These are phyloP conservation scores for Neurospora hispaniola DNA, from an alignment of 495 filamentous ascomycete genomes.

Conservation along the genomic window DNA sequence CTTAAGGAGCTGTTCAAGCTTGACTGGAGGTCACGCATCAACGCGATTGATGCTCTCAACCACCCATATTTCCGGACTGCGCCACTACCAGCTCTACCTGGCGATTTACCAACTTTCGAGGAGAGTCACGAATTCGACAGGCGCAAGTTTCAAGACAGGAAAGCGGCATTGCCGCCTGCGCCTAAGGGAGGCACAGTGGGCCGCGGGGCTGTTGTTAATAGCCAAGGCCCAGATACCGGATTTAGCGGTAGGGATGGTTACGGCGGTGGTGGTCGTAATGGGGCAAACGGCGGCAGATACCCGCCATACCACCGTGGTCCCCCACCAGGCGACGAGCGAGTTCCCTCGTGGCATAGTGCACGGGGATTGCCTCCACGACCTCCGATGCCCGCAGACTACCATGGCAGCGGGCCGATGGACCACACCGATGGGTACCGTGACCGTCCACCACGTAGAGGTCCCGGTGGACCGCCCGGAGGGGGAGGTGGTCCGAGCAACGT, in stretches of 20 bases:
- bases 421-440: conserved; percentile 26
- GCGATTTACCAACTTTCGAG: conserved; percentile 77
- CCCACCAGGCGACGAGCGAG: conserved; percentile 33
- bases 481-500: conserved; percentile 28
- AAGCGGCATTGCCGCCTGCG: conserved; percentile 70
- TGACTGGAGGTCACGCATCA: conserved; percentile 79
- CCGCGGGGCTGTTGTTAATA: conserved; percentile 54
- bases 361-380: conserved; percentile 36
- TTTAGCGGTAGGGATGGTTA: conserved; percentile 36
- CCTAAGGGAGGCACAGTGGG: conserved; percentile 84
- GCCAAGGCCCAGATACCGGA: conserved; percentile 30
- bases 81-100: conserved; percentile 69
- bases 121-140: conserved; percentile 95
- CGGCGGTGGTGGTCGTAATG: conserved; percentile 23
- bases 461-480: conserved; percentile 16
- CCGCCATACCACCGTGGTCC: conserved; percentile 20
- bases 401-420: conserved; percentile 22
- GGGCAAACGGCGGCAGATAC: conserved; percentile 30
- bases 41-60: conserved; percentile 86
- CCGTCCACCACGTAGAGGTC: conserved; percentile 18
- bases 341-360: conserved; percentile 40
- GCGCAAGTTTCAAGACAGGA: conserved; percentile 72
- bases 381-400: conserved; percentile 28
- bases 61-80: conserved; percentile 80
- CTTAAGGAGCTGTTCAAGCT: conserved; percentile 76